A percentile compares a stretch with the other conserved stretches of the same genome.
Evolutionary conservation across 306 rosid genomes (phyloP).

Genomic region (Medicago arabica): DNA sequence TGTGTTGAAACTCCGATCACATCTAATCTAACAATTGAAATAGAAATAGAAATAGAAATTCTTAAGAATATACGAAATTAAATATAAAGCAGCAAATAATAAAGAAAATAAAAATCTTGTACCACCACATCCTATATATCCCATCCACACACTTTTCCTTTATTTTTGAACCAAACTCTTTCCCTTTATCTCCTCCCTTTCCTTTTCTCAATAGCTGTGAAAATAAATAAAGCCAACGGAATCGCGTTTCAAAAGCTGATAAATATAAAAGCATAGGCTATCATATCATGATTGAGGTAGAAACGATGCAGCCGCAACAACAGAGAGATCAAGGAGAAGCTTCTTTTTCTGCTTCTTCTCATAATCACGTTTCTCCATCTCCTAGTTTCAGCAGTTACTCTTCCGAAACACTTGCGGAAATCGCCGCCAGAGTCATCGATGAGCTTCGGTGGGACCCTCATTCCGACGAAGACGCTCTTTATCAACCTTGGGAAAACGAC

Average conservation of each 20-base stretch:
- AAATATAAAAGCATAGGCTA: neutral
- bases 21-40: too few species aligned
- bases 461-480: constrained; percentile 43
- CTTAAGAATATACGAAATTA: too few species aligned
- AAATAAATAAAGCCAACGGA: constrained; percentile 12
- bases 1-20: too few species aligned
- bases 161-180: constrained; percentile 40
- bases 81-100: neutral
- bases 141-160: constrained; percentile 40
- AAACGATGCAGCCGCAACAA: constrained; percentile 48
- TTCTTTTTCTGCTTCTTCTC: constrained; percentile 35
- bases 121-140: constrained; percentile 36
- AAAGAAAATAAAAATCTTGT: neutral
- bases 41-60: too few species aligned
- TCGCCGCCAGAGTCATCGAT: constrained; percentile 81
- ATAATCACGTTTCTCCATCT: constrained; percentile 50
- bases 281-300: constrained; percentile 13
- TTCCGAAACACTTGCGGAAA: constrained; percentile 77
- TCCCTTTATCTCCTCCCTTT: neutral
- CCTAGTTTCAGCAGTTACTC: constrained; percentile 87
- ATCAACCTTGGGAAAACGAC: constrained; percentile 42
- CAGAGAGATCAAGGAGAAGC: constrained; percentile 19
- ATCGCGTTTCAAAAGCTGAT: constrained; percentile 50
- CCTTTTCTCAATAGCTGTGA: constrained; percentile 22
- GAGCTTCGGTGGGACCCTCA: constrained; percentile 57